Base-by-base conservation (phyloP, 2,329 filamentous ascomycete genomes). In the Xylaria sp. region DNA sequence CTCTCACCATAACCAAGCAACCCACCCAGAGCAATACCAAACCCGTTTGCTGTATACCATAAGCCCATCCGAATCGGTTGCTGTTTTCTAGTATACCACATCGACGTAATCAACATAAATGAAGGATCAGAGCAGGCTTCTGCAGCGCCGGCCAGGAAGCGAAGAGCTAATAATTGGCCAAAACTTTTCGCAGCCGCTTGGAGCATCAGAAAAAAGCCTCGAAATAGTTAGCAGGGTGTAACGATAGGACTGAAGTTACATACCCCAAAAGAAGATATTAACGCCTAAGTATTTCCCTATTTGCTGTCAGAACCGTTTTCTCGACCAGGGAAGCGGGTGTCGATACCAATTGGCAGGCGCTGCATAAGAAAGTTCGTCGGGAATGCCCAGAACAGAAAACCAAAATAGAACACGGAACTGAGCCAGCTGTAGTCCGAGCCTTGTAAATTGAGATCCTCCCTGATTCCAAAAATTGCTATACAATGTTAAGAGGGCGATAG, bases 31-130 rank as follows among this genome's bases (percentile, higher is more conserved):
- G 86, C 85, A 43, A 87, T 86, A 0, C 85, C 86, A n/a, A 86
- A 74, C 0, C 86, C 86, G 65, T 87, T 88, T 2, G 85, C 85
- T 0, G 83, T 83, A 71, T 86, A 88, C 86, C 86, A 88, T 0
- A 86, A 73, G 2, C 86, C 85, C 59, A 88, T 85, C 2, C 87
- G 81, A 1, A 87, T 80, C 0, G 88, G 86, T 66, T 89, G 88
- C 70, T 89, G 85, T 8, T 82, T 80, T 25, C 86, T 80, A 8
- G 86, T 88, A 71, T 89, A 88, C 73, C 86, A 90, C 86, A 88
- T 88, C 3, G 83, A 83, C 0, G 86, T 89, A 48, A 89, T 86
- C 13, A 89, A 77, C 80, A 89, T 86, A 68, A 89, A 86, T 0
- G 82, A 83, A 0, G 88, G 88, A 70, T 88, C 86, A 0, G 83